These are phyloP conservation scores for Penicillium digitatum DNA, from an alignment of 2,329 filamentous ascomycete genomes.

Conservation along the genomic window DNA sequence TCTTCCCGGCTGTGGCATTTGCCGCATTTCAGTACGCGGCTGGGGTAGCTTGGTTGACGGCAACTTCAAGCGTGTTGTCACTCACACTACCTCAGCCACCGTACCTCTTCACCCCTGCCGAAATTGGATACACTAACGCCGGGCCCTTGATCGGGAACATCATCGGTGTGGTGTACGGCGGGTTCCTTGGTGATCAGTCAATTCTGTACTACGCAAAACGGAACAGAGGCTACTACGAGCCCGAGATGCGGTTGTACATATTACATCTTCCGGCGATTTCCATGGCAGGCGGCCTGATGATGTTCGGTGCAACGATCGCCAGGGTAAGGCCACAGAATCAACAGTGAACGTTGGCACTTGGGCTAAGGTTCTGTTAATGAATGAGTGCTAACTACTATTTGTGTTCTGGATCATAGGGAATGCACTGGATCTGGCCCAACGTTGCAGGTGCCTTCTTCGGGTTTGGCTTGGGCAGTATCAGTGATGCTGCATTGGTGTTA, in stretches of 20 bases:
- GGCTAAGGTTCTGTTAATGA: neutral
- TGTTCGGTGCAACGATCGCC: constrained; percentile 41
- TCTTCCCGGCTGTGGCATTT: constrained; percentile 42
- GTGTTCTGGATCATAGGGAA: constrained; percentile 28
- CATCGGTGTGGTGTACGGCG: constrained; percentile 41
- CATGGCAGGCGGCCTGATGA: constrained; percentile 42
- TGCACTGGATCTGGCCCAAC: constrained; percentile 44
- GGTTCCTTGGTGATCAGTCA: constrained; percentile 39
- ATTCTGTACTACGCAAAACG: constrained; percentile 43
- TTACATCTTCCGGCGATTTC: constrained; percentile 36
- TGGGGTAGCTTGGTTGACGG: constrained; percentile 37
- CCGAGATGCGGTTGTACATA: constrained; percentile 47
- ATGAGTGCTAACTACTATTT: neutral
- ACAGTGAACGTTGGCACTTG: neutral
- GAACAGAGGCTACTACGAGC: constrained; percentile 48
- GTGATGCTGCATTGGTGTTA: constrained; percentile 27
- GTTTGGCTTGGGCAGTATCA: constrained; percentile 40
- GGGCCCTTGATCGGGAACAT: constrained; percentile 41
- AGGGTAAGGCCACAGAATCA: constrained; percentile 25
- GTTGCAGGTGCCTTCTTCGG: constrained; percentile 38
- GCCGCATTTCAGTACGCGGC: constrained; percentile 41
- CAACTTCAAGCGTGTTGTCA: constrained; percentile 31
- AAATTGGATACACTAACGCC: constrained; percentile 34
- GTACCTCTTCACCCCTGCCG: constrained; percentile 31
- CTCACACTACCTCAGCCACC: constrained; percentile 37